A percentile compares a stretch with the other conserved stretches of the same genome.
phyloP scores from a whole-genome alignment of 371 early-diverging fungal species.

The Chytridium lagenaria region DNA sequence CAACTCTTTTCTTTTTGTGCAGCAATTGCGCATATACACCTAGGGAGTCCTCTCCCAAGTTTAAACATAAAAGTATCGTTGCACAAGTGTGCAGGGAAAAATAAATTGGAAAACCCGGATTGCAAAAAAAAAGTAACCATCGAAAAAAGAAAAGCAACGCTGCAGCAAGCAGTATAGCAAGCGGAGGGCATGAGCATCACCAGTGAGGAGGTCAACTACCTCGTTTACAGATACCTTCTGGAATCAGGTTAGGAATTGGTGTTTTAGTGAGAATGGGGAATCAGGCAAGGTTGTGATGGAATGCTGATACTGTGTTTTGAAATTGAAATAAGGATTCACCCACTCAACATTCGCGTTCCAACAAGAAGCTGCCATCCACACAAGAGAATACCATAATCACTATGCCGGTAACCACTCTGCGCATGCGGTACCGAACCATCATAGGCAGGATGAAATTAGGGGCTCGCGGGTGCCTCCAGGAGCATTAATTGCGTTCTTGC shows the following conservation, averaged over 20 bases:
- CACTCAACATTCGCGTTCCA: slow-evolving; percentile 91
- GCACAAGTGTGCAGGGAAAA: too few species aligned
- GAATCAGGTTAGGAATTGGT: slow-evolving; percentile 78
- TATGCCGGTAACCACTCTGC: slow-evolving; percentile 15
- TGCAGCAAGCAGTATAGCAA: too few species aligned
- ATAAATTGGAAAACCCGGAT: too few species aligned
- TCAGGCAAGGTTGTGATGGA: background rate
- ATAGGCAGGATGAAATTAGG: slow-evolving; percentile 21
- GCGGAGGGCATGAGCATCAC: slow-evolving; percentile 70
- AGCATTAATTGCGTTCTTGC: slow-evolving; percentile 82
- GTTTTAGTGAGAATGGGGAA: background rate
- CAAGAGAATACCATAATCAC: slow-evolving; percentile 59
- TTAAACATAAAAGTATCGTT: too few species aligned
- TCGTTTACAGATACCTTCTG: slow-evolving; percentile 88
- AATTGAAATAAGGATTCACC: slow-evolving; percentile 73
- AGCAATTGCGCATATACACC: too few species aligned
- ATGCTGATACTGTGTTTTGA: background rate
- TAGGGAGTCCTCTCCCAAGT: too few species aligned
- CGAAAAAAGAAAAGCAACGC: background rate
- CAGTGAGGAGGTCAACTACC: slow-evolving; percentile 93
- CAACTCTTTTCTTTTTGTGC: too few species aligned
- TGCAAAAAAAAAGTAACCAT: background rate
- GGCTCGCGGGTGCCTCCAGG: slow-evolving; percentile 81
- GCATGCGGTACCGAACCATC: background rate
- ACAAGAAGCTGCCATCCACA: slow-evolving; percentile 83